Evolutionary conservation across 495 filamentous ascomycete species (phyloP), one percentile per base, ranked within the genome.

Genomic region (Acidiella bohemica): DNA sequence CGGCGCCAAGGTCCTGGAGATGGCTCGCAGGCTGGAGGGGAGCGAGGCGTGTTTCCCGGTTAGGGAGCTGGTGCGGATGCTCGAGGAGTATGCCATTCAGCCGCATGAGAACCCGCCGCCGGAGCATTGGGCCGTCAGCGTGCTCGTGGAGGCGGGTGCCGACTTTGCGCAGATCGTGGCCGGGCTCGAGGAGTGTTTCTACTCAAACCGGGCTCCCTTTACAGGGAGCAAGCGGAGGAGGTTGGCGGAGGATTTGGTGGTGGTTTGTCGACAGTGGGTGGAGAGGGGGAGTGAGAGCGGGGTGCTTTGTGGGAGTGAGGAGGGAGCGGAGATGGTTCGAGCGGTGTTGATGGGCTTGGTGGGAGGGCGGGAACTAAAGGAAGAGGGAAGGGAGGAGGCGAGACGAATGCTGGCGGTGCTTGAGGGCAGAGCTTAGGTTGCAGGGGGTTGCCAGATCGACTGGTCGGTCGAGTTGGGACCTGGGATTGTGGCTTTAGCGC

Each of bases 201-300:
- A 88, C 58, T 71, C 75, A 29, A 78, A 92, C 48, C 81, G 90
- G 53, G 67, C 76, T 5, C 90, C 92, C 0, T 95, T 94, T 59
- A 69, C 73, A 17, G 81, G 78, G 5, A 55, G 63, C 0, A 75
- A 73, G 36, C 69, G 71, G 35, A 66, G 63, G n/a, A 61, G 67
- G 38, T 59, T 84, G 14, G 75, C 74, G 21, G 60, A 60, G 27
- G 74, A 82, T 48, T 68, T 84, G 11, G 54, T 79, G 1, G 75
- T 81, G 53, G 58, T 81, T 16, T 57, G 72, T 11, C 53, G 69
- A 24, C 56, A 61, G 24, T 87, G 81, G 81, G 76, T 73, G 45
- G 60, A 69, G 28, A 65, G 73, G 23, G 59, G 65, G 12, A 67
- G 70, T 9, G 70, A 65, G 0, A 58, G 65, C 34, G 58, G 33